Conservation (phyloP, 2,329 filamentous ascomycete species). For the Paraconiothyrium sp. region DNA sequence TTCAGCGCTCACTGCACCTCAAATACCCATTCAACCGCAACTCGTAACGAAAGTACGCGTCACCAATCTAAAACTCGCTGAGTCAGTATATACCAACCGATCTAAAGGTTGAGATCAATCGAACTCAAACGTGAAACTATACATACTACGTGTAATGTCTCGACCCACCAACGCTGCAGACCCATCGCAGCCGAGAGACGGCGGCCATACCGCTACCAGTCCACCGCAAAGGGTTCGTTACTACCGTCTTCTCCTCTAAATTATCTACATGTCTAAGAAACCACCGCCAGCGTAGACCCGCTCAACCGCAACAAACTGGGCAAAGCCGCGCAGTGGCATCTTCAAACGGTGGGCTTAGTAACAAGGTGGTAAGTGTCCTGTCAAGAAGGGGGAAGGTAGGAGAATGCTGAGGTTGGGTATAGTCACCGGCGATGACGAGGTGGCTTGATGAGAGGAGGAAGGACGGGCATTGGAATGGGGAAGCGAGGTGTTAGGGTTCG, state of each 20-base stretch:
- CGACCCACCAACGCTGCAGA: conserved; percentile 4
- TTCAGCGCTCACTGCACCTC: no score
- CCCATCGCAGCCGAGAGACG: conserved; percentile 18
- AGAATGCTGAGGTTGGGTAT: neutral
- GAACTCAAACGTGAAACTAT: no score
- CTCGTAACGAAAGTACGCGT: no score
- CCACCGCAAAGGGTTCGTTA: neutral
- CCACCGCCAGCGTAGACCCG: conserved; percentile 10
- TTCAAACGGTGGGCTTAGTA: neutral
- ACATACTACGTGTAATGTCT: neutral
- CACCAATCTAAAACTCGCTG: no score
- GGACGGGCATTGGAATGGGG: conserved; percentile 23
- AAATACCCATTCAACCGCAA: no score
- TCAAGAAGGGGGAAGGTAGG: neutral
- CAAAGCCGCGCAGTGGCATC: neutral
- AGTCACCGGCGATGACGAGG: conserved; percentile 21
- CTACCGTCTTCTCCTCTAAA: neutral
- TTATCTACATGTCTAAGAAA: conserved; percentile 3
- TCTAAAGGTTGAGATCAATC: no score
- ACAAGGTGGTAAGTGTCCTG: neutral
- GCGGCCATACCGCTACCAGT: conserved; percentile 9
- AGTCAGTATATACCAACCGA: no score
- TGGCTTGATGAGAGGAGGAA: conserved; percentile 27
- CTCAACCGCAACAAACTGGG: neutral
- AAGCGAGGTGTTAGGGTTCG: neutral